Conservation (phyloP, 108 stramenopile genomes). For the Nitzschia sp. region DNA sequence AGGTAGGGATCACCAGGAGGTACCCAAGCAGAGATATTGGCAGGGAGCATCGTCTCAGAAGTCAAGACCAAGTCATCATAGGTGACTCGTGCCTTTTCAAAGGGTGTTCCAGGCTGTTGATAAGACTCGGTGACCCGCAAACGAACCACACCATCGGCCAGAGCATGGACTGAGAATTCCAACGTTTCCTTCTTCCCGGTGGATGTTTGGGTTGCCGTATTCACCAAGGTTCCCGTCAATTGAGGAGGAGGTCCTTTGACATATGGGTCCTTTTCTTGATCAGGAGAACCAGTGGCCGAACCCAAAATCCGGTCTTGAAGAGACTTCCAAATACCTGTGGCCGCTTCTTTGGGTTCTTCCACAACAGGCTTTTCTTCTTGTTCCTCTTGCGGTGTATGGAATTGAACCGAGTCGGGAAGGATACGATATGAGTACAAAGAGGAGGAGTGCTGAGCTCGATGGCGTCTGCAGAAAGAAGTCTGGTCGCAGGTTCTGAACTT, state of each 20-base stretch:
- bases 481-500: slow-evolving; percentile 97
- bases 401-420: slow-evolving; percentile 50
- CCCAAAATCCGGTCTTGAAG: slow-evolving; percentile 47
- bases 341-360: slow-evolving; percentile 4
- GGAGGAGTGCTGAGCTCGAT: slow-evolving; percentile 64
- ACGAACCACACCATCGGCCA: slow-evolving; percentile 77
- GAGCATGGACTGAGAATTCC: slow-evolving; percentile 55
- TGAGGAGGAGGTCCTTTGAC: slow-evolving; percentile 61
- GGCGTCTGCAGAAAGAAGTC: slow-evolving; percentile 96
- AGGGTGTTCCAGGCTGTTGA: slow-evolving; percentile 37
- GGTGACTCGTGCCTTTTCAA: slow-evolving; percentile 64
- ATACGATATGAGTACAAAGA: slow-evolving; percentile 63
- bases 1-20: slow-evolving; percentile 31
- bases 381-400: slow-evolving; percentile 39
- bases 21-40: slow-evolving; percentile 50
- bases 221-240: slow-evolving; percentile 64
- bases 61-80: slow-evolving; percentile 85
- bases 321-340: slow-evolving; percentile 41
- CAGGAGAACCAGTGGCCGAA: slow-evolving; percentile 7
- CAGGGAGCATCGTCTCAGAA: slow-evolving; percentile 54
- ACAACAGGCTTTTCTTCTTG: slow-evolving; percentile 8
- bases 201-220: slow-evolving; percentile 56
- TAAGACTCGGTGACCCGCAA: slow-evolving; percentile 76
- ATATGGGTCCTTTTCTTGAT: slow-evolving; percentile 40
- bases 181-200: slow-evolving; percentile 51